Evolutionary conservation across 2,329 filamentous ascomycete species (phyloP), one percentile per base, ranked within the genome.

Genomic region (Aspergillus chevalieri): DNA sequence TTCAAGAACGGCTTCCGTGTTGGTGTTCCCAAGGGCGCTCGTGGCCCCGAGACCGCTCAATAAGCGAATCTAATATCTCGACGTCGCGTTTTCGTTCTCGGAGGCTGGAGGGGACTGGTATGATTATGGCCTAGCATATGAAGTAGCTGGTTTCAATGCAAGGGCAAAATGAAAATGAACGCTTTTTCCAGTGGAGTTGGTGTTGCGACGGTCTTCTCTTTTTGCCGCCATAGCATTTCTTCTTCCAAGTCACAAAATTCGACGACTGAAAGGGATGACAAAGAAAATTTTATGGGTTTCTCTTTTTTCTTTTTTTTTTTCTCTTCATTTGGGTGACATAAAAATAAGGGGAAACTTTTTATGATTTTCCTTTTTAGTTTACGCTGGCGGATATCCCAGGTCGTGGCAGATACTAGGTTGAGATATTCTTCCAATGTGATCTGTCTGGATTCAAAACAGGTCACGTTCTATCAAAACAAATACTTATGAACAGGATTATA

Each of bases 1-100:
- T 95, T 95, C 85, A 89, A 86, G 82, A 98, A 98, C 80, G 91
- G 90, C 68, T 98, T 98, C 89, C 92, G 88, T 81, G 83, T 78
- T 65, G 93, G 93, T 72, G 76, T 81, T 66, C 90, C 90, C 73
- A 91, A 94, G 81, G 86, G 85, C 70, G 80, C 90, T 65, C 85
- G 85, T 64, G 88, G 87, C 68, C 78, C 82, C 65, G 63, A 72
- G 57, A 73, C 63, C 59, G 26, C 26, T 30, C 65, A 68, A 58
- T 75, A 74, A 62, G 64, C 61, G 52, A 55, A 59, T 55, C 61
- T 53, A 55, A 59, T 55, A 59, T 55, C 56, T 59, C 62, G 63
- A 64, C 60, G 65, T 66, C 63, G 65, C 60, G 61, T 64, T 65
- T 66, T 64, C 62, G 64, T 62, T 67, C 55, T 61, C 61, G 59